Evolutionary conservation across 1,284 basidiomycete species (phyloP), one percentile per base, ranked within the genome.

Genomic region (Cutaneotrichosporon sp.): DNA sequence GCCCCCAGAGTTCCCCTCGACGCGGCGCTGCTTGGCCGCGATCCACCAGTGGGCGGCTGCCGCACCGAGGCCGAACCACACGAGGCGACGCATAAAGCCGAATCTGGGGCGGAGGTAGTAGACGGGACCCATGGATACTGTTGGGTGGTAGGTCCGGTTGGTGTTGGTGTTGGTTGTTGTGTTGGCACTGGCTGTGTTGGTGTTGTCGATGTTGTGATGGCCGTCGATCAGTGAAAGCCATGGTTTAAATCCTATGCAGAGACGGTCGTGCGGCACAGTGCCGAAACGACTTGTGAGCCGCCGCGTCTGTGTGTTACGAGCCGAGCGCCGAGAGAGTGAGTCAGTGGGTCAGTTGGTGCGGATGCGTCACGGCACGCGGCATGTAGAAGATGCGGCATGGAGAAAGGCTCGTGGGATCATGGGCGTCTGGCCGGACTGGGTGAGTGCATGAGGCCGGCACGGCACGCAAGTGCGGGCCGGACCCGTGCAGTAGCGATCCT

Each of bases 31-130:
- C 38, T 41, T 41, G 38, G 7, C 26, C 11, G 22, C 22, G 11
- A 41, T 41, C 38, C 38, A 41, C 38, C 24, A 41, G 24, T 24
- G 14, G 38, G 42, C 42, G 16, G 26, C 42, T 6, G 14, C 25
- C 6, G 25, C 10, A 14, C 42, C 42, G 42, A 43, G 42, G 17
- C 42, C 42, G 27, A 43, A 43, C 42, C 42, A 43, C n/a, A 43
- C n/a, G 26, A 43, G 19, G 26, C 42, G 42, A 17, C 42, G 26
- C 26, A 27, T 19, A 17, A 43, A 3, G 26, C 42, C 42, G 29
- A 43, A 43, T n/a, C 42, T 25, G 8, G 26, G 26, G 42, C 42
- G 42, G 42, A 17, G 25, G 26, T 11, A 20, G 42, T 43, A 29
- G 22, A 41, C 26, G 38, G n/a, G 20, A 41, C 26, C n/a, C 11